Evolutionary conservation across 306 rosid genomes (phyloP).

Genomic region (Castanea crenata): DNA sequence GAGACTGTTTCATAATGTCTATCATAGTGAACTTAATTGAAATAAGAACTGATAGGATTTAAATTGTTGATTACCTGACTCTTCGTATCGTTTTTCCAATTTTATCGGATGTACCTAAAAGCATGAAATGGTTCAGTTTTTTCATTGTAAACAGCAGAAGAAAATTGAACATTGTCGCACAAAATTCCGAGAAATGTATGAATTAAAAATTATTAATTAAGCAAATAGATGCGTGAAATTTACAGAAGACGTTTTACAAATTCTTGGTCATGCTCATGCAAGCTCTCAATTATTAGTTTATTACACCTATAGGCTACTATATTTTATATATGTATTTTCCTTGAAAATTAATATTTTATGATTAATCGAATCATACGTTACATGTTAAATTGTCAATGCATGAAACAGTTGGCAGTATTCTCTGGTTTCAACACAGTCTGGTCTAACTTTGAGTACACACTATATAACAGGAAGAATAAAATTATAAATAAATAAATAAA

Average conservation of each 20-base stretch:
- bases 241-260: not conserved
- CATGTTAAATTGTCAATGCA: not conserved
- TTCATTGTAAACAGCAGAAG: no score
- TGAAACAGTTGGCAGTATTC: not conserved
- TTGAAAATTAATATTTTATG: not conserved
- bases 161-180: no score
- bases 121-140: no score
- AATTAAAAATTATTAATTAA: no score
- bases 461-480: not conserved
- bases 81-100: no score
- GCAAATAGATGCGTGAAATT: not conserved
- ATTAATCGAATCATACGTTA: not conserved
- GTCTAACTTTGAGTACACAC: conserved; percentile 21
- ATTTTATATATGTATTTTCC: not conserved
- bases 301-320: not conserved
- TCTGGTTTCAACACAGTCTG: not conserved
- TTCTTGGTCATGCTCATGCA: not conserved
- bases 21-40: no score
- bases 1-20: no score
- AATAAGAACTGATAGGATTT: no score
- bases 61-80: no score
- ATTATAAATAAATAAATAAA: not conserved
- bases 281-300: not conserved
- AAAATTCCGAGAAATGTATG: no score
- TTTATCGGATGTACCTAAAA: no score